Evolutionary conservation across 1,284 basidiomycete genomes (phyloP), one percentile per base, ranked within the genome.

Genomic region (Ustilago xerochloae): DNA sequence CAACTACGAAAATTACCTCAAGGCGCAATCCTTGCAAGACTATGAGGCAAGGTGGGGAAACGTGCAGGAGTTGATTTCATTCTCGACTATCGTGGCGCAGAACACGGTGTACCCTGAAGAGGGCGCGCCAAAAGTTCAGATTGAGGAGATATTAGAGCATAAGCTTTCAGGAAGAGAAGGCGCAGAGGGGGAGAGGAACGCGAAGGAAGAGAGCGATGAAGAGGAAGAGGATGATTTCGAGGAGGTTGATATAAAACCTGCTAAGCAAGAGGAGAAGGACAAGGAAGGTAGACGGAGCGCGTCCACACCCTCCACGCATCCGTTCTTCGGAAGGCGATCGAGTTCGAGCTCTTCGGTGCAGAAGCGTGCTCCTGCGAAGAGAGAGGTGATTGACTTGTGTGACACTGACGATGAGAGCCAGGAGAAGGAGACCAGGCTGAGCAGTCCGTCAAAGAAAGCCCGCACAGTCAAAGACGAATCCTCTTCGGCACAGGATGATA

Each of bases 11-110:
- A 88, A 88, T 5, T 88, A 93, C 77, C 87, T 96, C 33, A 88
- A 88, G 78, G 89, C 89, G 18, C 77, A 90, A 64, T 87, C 87
- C 5, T 24, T 51, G 26, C 47, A 49, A 16, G 93, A 95, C 70
- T 90, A 88, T 86, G 90, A 91, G 39, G 88, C 88, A 38, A 87
- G 92, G 33, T 91, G 91, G 92, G 91, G 93, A 83, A 95, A 96
- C 83, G 90, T 95, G 0, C 88, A 92, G 78, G 93, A 95, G 85
- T 86, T 96, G 71, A 90, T 85, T 69, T 69, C 68, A n/a, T 81
- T 81, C 50, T 74, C 78, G 10, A 67, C 59, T 9, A 51, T 78
- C 15, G 73, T 77, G 4, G 73, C 65, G 5, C 56, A 63, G 38
- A 63, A 72, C 16, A 46, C 20, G 2, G 29, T 53, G 12, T 38